phyloP scores from a whole-genome alignment of 2,329 filamentous ascomycete species.

The Acarospora socialis region DNA sequence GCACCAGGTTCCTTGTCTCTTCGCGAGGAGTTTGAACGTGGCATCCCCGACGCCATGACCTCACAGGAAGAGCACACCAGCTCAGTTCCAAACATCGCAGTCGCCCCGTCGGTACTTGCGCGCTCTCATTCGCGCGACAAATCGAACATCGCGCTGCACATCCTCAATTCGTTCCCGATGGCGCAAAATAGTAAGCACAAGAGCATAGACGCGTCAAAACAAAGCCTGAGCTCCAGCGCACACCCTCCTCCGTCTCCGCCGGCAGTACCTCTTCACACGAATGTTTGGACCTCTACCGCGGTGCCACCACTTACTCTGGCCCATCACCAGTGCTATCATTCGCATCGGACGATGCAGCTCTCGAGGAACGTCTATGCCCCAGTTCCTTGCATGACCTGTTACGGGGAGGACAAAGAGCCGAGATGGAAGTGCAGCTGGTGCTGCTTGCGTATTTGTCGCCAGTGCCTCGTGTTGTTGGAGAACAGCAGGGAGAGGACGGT shows the following conservation, averaged over 20 bases:
- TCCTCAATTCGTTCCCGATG: neutral
- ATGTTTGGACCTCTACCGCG: conserved; percentile 11
- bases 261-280: neutral
- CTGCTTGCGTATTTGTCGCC: conserved; percentile 25
- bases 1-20: too few relatives aligned
- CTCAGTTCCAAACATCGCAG: too few relatives aligned
- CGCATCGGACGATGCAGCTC: conserved; percentile 23
- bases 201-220: neutral
- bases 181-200: neutral
- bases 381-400: conserved; percentile 30
- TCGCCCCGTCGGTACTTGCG: neutral
- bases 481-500: conserved; percentile 11
- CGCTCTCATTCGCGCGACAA: neutral
- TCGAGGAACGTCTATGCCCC: conserved; percentile 27
- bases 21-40: too few relatives aligned
- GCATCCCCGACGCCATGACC: too few relatives aligned
- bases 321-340: conserved; percentile 27
- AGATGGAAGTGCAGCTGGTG: conserved; percentile 29
- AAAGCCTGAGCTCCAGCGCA: neutral
- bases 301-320: conserved; percentile 23
- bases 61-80: too few relatives aligned
- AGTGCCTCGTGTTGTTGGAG: conserved; percentile 23
- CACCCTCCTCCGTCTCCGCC: conserved; percentile 13
- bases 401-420: conserved; percentile 24
- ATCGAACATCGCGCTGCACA: neutral